A percentile compares a stretch with the other conserved stretches of the same genome.
phyloP scores from a whole-genome alignment of 768 basidiomycete genomes.

The Harrya chromipes region DNA sequence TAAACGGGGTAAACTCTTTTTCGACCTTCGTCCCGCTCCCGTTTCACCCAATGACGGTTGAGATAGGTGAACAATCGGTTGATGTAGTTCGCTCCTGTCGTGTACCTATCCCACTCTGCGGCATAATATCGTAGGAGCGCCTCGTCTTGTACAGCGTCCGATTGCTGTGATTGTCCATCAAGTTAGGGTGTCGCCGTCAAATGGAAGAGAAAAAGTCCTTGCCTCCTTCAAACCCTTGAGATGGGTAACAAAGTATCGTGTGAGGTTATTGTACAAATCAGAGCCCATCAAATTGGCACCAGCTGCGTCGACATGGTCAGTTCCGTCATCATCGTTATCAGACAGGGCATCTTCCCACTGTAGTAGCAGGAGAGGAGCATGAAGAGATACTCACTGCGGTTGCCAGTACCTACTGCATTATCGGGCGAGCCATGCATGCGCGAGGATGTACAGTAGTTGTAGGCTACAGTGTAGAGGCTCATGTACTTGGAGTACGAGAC shows the following conservation, averaged over 20 bases:
- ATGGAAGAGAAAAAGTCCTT: constrained; percentile 28
- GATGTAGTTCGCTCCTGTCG: constrained; percentile 95
- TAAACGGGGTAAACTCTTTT: constrained; percentile 95
- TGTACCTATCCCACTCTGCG: constrained; percentile 92
- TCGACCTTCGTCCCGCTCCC: constrained; percentile 95
- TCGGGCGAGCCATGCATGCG: constrained; percentile 60
- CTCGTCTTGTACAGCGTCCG: constrained; percentile 81
- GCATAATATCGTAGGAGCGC: constrained; percentile 89
- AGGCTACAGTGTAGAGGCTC: constrained; percentile 87
- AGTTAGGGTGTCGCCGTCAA: constrained; percentile 5
- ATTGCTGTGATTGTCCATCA: constrained; percentile 46
- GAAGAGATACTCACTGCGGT: constrained; percentile 52
- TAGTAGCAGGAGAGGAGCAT: constrained; percentile 5
- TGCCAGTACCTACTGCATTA: constrained; percentile 32
- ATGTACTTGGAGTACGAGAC: constrained; percentile 89
- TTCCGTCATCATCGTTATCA: constrained; percentile 19
- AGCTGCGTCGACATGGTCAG: constrained; percentile 42
- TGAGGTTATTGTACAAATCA: constrained; percentile 94
- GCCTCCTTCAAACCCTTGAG: constrained; percentile 65
- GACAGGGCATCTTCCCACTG: constrained; percentile 22
- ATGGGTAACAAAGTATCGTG: constrained; percentile 85
- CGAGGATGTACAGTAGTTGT: constrained; percentile 96
- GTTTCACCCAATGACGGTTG: constrained; percentile 98
- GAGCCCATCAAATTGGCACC: constrained; percentile 97
- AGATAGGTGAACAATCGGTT: constrained; percentile 97